Percentiles rank a stretch among this genome's conserved stretches.
phyloP scores from a whole-genome alignment of 345 rosid species.

The Eucalyptus cladocalyx region DNA sequence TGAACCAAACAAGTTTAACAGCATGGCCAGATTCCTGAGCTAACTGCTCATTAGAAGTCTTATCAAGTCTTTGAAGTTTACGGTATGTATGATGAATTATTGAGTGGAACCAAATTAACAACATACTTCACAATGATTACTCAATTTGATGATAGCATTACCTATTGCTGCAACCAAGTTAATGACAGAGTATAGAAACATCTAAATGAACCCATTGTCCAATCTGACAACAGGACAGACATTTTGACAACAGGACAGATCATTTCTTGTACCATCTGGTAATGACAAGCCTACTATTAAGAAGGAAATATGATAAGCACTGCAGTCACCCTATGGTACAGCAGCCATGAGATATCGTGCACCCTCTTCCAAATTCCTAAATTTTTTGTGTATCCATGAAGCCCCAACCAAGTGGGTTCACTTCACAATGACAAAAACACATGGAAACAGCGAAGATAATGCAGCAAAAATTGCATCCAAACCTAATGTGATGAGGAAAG shows the following conservation, averaged over 20 bases:
- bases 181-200: background rate
- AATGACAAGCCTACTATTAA: background rate
- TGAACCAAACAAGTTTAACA: background rate
- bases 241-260: background rate
- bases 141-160: background rate
- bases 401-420: background rate
- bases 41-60: background rate
- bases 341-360: background rate
- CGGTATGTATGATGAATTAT: background rate
- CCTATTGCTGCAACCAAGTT: background rate
- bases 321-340: background rate
- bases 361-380: background rate
- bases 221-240: background rate
- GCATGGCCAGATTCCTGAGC: background rate
- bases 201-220: background rate
- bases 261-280: background rate
- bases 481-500: background rate
- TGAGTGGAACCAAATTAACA: background rate
- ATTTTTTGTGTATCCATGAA: background rate
- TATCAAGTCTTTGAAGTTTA: background rate
- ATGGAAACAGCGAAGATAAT: background rate
- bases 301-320: background rate
- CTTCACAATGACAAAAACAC: background rate
- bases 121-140: background rate
- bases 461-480: background rate